Evolutionary conservation across 1,284 basidiomycete species (phyloP).

Genomic region (Irpex sp.): DNA sequence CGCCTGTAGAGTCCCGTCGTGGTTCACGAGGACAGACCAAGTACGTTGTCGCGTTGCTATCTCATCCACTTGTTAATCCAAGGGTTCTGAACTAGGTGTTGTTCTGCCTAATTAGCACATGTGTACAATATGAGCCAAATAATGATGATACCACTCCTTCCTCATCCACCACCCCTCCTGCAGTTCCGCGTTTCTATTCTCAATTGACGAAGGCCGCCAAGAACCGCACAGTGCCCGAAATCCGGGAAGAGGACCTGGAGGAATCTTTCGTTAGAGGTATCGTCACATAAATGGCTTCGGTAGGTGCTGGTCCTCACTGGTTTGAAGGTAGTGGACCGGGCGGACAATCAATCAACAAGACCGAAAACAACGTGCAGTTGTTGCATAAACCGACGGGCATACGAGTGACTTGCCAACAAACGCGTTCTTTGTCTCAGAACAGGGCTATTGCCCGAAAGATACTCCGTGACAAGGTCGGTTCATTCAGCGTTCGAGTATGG

Average conservation of each 20-base stretch:
- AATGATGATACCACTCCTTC: constrained; percentile 24
- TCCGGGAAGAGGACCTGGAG: constrained; percentile 68
- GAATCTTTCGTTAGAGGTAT: constrained; percentile 74
- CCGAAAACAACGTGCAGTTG: constrained; percentile 76
- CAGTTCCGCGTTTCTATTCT: constrained; percentile 49
- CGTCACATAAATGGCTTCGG: constrained; percentile 13
- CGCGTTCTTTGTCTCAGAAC: constrained; percentile 67
- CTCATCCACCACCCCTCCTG: constrained; percentile 28
- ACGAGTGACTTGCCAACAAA: constrained; percentile 73
- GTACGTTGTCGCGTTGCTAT: constrained; percentile 17
- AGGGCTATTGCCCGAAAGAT: constrained; percentile 62
- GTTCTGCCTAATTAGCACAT: constrained; percentile 24
- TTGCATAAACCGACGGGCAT: constrained; percentile 74
- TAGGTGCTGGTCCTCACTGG: constrained; percentile 8
- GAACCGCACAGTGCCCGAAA: constrained; percentile 53
- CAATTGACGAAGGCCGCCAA: constrained; percentile 64
- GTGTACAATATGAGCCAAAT: constrained; percentile 11
- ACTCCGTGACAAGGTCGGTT: constrained; percentile 64
- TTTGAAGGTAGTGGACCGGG: constrained; percentile 72
- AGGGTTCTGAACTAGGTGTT: constrained; percentile 24
- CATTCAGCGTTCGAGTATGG: constrained; percentile 8
- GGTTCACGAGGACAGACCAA: constrained; percentile 36
- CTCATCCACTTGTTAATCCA: constrained; percentile 15
- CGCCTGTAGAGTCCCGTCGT: constrained; percentile 37
- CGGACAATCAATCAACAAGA: constrained; percentile 84